phyloP scores from a whole-genome alignment of 2,329 filamentous ascomycete genomes.

The Colletotrichum cereale region DNA sequence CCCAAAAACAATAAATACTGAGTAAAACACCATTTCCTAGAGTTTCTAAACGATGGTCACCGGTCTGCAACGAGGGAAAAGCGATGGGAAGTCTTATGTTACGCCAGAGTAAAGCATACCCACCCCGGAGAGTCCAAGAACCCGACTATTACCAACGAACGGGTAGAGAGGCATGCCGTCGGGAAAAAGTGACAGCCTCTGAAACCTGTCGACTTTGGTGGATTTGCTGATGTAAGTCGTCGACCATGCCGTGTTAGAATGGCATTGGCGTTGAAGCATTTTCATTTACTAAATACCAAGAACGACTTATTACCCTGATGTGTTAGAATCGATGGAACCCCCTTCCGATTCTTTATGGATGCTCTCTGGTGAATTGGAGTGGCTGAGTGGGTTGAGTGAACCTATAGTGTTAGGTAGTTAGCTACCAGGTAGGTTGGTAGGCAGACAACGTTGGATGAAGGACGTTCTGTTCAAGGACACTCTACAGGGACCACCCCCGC shows the following conservation, averaged over 20 bases:
- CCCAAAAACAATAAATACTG: background rate
- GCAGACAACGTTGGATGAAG: background rate
- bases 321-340: background rate
- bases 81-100: too few relatives aligned
- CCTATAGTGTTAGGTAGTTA: too few relatives aligned
- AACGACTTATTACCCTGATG: background rate
- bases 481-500: conserved; percentile 25
- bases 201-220: background rate
- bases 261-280: background rate
- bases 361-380: background rate
- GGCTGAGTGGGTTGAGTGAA: background rate
- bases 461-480: background rate
- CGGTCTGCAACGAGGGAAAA: too few relatives aligned
- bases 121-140: background rate
- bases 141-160: background rate
- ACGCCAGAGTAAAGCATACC: background rate
- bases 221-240: background rate
- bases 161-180: background rate
- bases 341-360: background rate
- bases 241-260: background rate
- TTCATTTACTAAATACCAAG: background rate
- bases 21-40: background rate
- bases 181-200: background rate
- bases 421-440: too few relatives aligned
- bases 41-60: background rate